Evolutionary conservation across 345 rosid genomes (phyloP).

Genomic region (Litchi chinensis): DNA sequence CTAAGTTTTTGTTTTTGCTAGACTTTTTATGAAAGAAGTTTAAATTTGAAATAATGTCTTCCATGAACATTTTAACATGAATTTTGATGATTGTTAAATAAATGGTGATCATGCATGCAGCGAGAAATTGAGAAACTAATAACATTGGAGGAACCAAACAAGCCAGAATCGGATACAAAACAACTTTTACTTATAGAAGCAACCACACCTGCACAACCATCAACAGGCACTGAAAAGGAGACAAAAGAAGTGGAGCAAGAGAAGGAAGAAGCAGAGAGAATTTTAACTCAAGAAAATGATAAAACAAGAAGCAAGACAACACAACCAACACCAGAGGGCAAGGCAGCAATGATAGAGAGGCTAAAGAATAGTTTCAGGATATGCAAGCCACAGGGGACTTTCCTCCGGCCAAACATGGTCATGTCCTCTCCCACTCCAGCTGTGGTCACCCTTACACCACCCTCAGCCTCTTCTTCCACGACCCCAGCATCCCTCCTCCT

Average conservation of each 20-base stretch:
- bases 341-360: conserved; percentile 52
- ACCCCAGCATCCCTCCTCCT: conserved; percentile 19
- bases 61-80: too few relatives aligned
- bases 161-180: conserved; percentile 25
- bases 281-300: conserved; percentile 15
- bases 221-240: conserved; percentile 27
- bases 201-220: conserved; percentile 13
- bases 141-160: conserved; percentile 35
- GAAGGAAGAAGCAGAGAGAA: background rate
- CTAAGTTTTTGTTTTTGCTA: too few relatives aligned
- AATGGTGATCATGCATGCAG: conserved; percentile 40
- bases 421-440: conserved; percentile 27
- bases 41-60: too few relatives aligned
- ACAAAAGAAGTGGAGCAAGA: background rate
- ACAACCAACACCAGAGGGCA: conserved; percentile 40
- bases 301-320: conserved; percentile 14
- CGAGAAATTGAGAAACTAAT: conserved; percentile 47
- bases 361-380: conserved; percentile 79
- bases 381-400: conserved; percentile 78
- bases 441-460: conserved; percentile 23
- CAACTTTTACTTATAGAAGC: conserved; percentile 16
- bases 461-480: conserved; percentile 33
- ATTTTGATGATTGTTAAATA: background rate
- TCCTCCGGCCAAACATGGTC: conserved; percentile 69
- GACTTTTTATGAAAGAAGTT: too few relatives aligned